A percentile compares a stretch with the other conserved stretches of the same genome.
Conservation (phyloP, 2,329 filamentous ascomycete genomes). For the Fusarium sp. region DNA sequence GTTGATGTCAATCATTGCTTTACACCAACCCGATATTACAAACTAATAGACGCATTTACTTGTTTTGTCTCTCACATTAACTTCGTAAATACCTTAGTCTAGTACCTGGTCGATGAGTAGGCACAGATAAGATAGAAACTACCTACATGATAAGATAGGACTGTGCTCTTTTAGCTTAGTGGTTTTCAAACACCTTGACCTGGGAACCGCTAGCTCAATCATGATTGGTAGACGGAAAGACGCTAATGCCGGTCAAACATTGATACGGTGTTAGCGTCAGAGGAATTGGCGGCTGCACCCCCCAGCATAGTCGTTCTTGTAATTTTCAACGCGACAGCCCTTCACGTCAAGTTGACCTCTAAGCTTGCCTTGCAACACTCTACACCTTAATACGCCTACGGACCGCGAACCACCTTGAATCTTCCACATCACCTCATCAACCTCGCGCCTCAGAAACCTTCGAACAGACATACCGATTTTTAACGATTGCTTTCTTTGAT, state of each 20-base stretch:
- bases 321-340: conserved; percentile 57
- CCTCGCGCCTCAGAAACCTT: not conserved
- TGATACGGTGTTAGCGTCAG: conserved; percentile 57
- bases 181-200: not conserved
- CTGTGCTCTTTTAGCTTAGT: not conserved
- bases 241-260: conserved; percentile 53
- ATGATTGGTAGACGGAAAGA: conserved; percentile 4
- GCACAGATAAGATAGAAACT: conserved; percentile 37
- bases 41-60: not conserved
- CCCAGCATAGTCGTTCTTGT: conserved; percentile 56
- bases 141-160: conserved; percentile 33
- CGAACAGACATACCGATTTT: not conserved
- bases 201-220: too few relatives aligned
- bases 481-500: not conserved
- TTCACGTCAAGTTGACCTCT: conserved; percentile 41
- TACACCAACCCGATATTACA: not conserved
- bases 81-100: not conserved
- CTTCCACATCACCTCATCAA: not conserved
- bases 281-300: conserved; percentile 57
- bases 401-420: conserved; percentile 1
- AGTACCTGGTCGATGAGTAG: not conserved
- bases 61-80: too few relatives aligned
- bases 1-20: not conserved
- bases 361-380: conserved; percentile 16
- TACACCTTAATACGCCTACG: conserved; percentile 1